phyloP scores from a whole-genome alignment of 371 early-diverging fungal genomes.

The Mortierella sp. region DNA sequence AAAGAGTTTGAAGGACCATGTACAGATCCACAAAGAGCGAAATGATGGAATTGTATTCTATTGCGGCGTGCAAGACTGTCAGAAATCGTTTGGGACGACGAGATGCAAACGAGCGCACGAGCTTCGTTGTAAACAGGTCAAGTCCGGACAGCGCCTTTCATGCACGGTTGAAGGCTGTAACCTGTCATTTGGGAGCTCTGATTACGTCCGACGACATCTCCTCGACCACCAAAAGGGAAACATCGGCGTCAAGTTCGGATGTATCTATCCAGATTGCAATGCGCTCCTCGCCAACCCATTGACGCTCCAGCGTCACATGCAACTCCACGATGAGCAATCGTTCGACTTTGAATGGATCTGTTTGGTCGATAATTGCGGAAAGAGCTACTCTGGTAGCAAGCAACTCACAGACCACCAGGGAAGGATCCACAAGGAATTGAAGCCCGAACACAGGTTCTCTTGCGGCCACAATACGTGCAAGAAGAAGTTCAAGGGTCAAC shows the following conservation, averaged over 20 bases:
- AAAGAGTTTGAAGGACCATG: conserved; percentile 36
- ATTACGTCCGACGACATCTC: conserved; percentile 42
- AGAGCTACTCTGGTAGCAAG: conserved; percentile 35
- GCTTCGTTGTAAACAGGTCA: conserved; percentile 39
- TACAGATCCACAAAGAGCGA: conserved; percentile 39
- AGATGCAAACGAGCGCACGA: conserved; percentile 42
- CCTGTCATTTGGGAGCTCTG: conserved; percentile 27
- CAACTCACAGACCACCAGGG: conserved; percentile 37
- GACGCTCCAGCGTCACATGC: conserved; percentile 42
- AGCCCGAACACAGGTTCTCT: conserved; percentile 9
- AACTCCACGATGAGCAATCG: conserved; percentile 38
- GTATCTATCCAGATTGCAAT: conserved; percentile 19
- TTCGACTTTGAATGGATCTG: conserved; percentile 38
- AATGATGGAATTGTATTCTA: conserved; percentile 18
- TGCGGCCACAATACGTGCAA: conserved; percentile 28
- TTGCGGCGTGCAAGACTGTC: conserved; percentile 23
- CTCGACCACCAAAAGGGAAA: conserved; percentile 38
- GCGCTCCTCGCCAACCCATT: conserved; percentile 33
- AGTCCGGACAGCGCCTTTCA: conserved; percentile 27
- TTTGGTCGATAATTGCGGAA: conserved; percentile 27
- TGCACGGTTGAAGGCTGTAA: conserved; percentile 35
- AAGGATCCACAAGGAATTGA: conserved; percentile 31
- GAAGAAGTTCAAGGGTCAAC: conserved; percentile 27
- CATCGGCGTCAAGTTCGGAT: conserved; percentile 27
- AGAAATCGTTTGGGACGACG: conserved; percentile 37